A percentile compares a stretch with the other conserved stretches of the same genome.
phyloP scores from a whole-genome alignment of 2,329 filamentous ascomycete genomes.

The Alternaria alternata region DNA sequence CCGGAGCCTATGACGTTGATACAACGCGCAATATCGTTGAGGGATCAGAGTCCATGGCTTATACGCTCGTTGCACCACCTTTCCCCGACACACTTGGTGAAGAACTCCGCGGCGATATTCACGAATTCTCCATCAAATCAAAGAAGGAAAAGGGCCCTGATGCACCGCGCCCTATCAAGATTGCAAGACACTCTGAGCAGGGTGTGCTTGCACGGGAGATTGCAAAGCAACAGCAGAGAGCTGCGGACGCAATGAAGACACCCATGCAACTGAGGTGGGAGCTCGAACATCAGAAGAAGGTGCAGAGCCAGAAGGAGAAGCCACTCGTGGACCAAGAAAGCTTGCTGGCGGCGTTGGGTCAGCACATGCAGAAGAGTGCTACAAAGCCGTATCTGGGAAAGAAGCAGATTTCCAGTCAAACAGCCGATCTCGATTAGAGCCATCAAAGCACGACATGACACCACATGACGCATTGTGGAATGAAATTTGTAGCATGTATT shows the following conservation, averaged over 20 bases:
- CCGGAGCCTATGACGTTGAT: constrained; percentile 62
- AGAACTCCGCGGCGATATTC: constrained; percentile 76
- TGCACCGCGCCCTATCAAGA: constrained; percentile 23
- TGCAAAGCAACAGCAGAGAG: constrained; percentile 26
- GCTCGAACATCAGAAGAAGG: constrained; percentile 37
- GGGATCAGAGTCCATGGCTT: constrained; percentile 64
- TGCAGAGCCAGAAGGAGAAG: constrained; percentile 22
- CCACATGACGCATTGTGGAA: background rate
- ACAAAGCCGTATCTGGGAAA: constrained; percentile 23
- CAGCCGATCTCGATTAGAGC: constrained; percentile 22
- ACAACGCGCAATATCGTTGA: constrained; percentile 81
- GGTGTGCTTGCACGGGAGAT: constrained; percentile 37
- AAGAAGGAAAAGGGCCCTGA: constrained; percentile 51
- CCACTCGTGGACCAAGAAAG: constrained; percentile 42
- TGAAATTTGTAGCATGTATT: constrained; percentile 26
- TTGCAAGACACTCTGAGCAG: constrained; percentile 12
- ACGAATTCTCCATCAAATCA: constrained; percentile 71
- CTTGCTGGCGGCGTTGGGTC: constrained; percentile 53
- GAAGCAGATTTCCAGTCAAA: constrained; percentile 16
- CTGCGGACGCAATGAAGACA: constrained; percentile 43
- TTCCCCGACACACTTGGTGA: constrained; percentile 82
- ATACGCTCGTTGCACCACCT: constrained; percentile 76
- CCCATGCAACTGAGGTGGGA: constrained; percentile 48
- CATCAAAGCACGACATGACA: background rate
- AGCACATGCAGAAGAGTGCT: constrained; percentile 48